Evolutionary conservation across 2,329 filamentous ascomycete genomes (phyloP), one percentile per base, ranked within the genome.

Genomic region (Pseudogymnoascus sp.): DNA sequence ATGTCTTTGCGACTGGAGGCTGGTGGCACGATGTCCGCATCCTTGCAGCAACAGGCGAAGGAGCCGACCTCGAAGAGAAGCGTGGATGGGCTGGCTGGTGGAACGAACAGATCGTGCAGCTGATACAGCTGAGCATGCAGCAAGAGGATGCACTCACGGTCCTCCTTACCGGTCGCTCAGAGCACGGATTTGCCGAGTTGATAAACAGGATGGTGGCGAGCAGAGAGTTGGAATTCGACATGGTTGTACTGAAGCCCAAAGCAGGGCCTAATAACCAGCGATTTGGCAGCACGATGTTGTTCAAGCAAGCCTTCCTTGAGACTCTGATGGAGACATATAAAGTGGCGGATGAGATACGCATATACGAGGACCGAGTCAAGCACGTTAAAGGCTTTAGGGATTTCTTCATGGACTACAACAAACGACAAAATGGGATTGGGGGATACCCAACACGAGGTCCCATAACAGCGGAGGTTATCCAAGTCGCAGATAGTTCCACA

Each of bases 21-120:
- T 99, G 94, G 94, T 99, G 94, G 94, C 94, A 99, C 74, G 92
- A 97, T 71, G 83, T 85, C 44, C 85, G 84, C 65, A 92, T 99
- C 64, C 84, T 99, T 24, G 85, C 88, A 9, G 87, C 92, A 1
- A 96, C 92, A 0, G 94, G 94, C 60, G 83, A 91, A 62, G 94
- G 94, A 13, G 73, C 87, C 5, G 90, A 90, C 59, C 84, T 83
- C 62, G 94, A 97, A 75, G 92, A 97, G 73, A 78, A 82, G 41
- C 85, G 86, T 24, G 92, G 84, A 8, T 99, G 93, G 93, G 79
- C 89, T 62, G 92, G 92, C 36, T 97, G 90, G 89, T 99, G 94
- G 94, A 97, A 97, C 71, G 93, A 97, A 71, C 85, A 88, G 68
- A 87, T 99, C 63, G 86, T 85, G 61, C 84, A 92, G 68, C 82